Evolutionary conservation across 805 yeast genomes (phyloP), one percentile per base, ranked within the genome.

Genomic region (Myxozyma melibiosi): DNA sequence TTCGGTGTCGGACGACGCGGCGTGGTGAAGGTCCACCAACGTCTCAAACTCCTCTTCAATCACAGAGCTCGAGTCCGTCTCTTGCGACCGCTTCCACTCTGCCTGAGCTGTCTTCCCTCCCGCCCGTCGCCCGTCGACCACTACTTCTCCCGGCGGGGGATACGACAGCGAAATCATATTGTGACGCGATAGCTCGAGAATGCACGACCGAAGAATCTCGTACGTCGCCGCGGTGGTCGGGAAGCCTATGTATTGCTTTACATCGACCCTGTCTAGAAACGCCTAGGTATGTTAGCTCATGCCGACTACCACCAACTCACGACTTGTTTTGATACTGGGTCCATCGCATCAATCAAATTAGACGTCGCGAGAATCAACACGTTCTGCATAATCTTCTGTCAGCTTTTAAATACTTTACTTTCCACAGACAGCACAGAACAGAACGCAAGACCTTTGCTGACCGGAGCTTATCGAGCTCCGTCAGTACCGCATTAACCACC

Each of bases 231-330:
- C 44, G 18, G 54, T 46, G n/a, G 70, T 65, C 8, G 80, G 80
- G 34, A 62, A 68, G 1, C 72, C 70, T 4, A 77, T 67, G 39
- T 60, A 63, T 53, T 74, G 76, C 1, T 68, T 62, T 4, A 69
- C 70, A 55, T 76, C 80, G 3, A 75, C 74, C 41, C 81, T 66
- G 66, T 78, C 81, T 4, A 75, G 38, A 56, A 78, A 78, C 1
- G 81, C 81, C 28, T 41, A 39, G 13, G n/a, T 18, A 11, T 18
- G 33, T 14, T 7, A 27, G 16, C 2, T 24, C 11, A 34, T 46
- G 14, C 22, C 1, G 6, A 11, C 24, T 16, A 16, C 16, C 47
- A 4, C 18, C 30, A 9, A 11, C 30, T 7, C 14, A 20, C n/a
- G 27, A 8, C 3, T 11, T 3, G 33, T 18, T 1, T 13, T 13